Evolutionary conservation across 495 filamentous ascomycete genomes (phyloP).

Genomic region (Umbilicaria muhlenbergii): DNA sequence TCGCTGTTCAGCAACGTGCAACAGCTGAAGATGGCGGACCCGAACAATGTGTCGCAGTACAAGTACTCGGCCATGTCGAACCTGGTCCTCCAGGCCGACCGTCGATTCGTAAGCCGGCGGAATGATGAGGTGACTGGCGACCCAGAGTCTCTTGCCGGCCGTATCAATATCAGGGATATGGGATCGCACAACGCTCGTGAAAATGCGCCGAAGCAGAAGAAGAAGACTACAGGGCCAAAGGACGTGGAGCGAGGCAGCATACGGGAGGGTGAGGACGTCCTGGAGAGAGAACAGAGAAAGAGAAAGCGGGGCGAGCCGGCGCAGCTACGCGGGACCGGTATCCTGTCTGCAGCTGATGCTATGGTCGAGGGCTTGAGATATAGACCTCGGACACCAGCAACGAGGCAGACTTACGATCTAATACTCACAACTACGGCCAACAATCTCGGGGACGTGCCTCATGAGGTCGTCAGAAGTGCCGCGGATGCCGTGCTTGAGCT

Average conservation of each 20-base stretch:
- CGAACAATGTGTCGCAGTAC: conserved; percentile 88
- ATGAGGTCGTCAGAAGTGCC: conserved; percentile 85
- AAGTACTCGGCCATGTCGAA: conserved; percentile 99
- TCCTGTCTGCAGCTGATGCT: conserved; percentile 72
- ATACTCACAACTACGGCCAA: conserved; percentile 81
- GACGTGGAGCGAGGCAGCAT: conserved; percentile 63
- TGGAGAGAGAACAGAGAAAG: conserved; percentile 78
- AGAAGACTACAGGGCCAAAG: conserved; percentile 40
- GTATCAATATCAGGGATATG: conserved; percentile 89
- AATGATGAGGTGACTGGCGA: conserved; percentile 94
- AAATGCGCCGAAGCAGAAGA: conserved; percentile 60
- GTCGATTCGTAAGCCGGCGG: conserved; percentile 80
- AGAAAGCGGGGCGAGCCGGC: conserved; percentile 59
- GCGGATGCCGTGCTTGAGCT: conserved; percentile 84
- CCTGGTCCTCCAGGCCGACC: conserved; percentile 98
- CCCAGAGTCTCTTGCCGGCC: conserved; percentile 89
- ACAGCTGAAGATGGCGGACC: conserved; percentile 62
- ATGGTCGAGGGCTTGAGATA: conserved; percentile 77
- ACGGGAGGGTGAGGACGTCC: conserved; percentile 71
- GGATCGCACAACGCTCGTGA: conserved; percentile 69
- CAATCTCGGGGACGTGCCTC: conserved; percentile 83
- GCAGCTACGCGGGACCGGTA: conserved; percentile 60
- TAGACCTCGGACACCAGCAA: conserved; percentile 79
- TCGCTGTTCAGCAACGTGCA: conserved; percentile 5
- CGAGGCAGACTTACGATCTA: conserved; percentile 87